Percentiles rank a stretch among this genome's conserved stretches.
Conservation (phyloP, 495 filamentous ascomycete genomes). For the Penicillium riverlandense region DNA sequence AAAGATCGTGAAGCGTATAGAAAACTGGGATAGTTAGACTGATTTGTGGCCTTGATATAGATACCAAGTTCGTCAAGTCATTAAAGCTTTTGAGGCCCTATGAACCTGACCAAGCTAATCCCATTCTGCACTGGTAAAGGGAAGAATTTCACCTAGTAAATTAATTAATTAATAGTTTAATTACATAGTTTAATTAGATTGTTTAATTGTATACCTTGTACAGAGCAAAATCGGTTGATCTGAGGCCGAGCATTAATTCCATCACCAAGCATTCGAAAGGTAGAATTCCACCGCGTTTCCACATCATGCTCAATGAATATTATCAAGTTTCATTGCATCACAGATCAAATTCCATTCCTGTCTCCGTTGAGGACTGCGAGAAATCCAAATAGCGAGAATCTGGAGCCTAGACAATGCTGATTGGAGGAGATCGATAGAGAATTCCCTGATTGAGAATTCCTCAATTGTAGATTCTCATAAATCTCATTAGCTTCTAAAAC, state of each 20-base stretch:
- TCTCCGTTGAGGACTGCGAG: slow-evolving; percentile 6
- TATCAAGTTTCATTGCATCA: background rate
- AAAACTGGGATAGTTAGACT: slow-evolving; percentile 7
- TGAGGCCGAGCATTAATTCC: background rate
- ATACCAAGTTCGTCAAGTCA: slow-evolving; percentile 2
- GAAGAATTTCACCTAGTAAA: too few relatives aligned
- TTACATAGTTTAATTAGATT: too few relatives aligned
- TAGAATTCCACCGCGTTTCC: slow-evolving; percentile 6
- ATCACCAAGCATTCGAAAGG: slow-evolving; percentile 2
- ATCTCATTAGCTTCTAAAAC: too few relatives aligned
- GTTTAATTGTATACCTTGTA: background rate
- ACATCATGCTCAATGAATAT: slow-evolving; percentile 7
- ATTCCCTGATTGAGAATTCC: too few relatives aligned
- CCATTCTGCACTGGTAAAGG: slow-evolving; percentile 1
- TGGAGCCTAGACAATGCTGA: slow-evolving; percentile 4
- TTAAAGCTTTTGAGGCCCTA: slow-evolving; percentile 1
- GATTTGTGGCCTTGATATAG: slow-evolving; percentile 6
- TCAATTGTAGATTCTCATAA: too few relatives aligned
- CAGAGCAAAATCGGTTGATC: background rate
- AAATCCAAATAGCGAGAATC: slow-evolving; percentile 8
- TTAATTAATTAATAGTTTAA: too few relatives aligned
- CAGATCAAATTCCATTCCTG: slow-evolving; percentile 6
- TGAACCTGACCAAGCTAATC: slow-evolving; percentile 1
- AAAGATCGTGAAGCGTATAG: slow-evolving; percentile 6
- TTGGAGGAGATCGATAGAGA: background rate